Evolutionary conservation across 768 basidiomycete species (phyloP).

Genomic region (Tulasnella sp.): DNA sequence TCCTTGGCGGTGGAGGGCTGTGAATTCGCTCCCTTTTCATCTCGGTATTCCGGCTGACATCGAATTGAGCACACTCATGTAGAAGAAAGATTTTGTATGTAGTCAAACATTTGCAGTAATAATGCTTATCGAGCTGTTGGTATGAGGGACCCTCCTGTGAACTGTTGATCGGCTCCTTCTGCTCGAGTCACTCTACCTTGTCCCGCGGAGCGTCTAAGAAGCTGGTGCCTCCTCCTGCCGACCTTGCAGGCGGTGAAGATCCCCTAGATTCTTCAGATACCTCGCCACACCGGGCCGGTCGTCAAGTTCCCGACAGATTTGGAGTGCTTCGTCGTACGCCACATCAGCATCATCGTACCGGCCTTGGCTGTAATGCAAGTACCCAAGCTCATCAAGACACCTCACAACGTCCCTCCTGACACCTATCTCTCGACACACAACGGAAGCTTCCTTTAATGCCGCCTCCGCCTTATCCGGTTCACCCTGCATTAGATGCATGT

Average conservation of each 20-base stretch:
- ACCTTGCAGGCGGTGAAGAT: not conserved
- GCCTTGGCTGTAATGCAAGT: not conserved
- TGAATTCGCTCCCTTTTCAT: no score
- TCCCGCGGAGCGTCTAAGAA: no score
- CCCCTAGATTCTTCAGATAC: not conserved
- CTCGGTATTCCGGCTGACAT: no score
- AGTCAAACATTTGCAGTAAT: no score
- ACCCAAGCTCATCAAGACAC: not conserved
- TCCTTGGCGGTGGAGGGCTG: constrained; percentile 69
- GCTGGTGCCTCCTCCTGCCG: not conserved
- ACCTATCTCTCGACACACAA: not conserved
- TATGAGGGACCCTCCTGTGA: not conserved
- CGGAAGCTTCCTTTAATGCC: not conserved
- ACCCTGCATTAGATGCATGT: not conserved
- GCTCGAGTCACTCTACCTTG: no score
- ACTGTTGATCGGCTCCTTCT: not conserved
- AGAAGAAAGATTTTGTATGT: no score
- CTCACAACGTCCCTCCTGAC: not conserved
- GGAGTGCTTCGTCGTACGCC: not conserved
- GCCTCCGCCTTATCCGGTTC: not conserved
- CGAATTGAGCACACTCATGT: no score
- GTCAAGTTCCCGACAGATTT: not conserved
- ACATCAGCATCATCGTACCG: not conserved
- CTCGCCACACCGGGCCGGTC: not conserved
- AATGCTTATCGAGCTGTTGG: no score